Evolutionary conservation across 371 early-diverging fungal species (phyloP).

Genomic region (Circinella minor): DNA sequence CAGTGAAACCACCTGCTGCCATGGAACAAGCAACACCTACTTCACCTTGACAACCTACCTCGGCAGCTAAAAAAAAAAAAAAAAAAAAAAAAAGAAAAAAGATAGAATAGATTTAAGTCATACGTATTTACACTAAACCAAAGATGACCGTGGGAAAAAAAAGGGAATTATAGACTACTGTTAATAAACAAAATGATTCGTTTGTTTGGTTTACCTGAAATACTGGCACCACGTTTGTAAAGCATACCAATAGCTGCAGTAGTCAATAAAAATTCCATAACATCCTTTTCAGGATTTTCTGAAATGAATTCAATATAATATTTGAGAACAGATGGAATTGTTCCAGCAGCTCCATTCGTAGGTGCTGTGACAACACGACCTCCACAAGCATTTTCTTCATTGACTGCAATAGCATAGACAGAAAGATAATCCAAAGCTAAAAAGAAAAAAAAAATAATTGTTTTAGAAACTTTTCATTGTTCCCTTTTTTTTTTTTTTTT

Average conservation of each 20-base stretch:
- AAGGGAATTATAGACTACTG: not conserved
- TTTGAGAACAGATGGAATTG: constrained; percentile 91
- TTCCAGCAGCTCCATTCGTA: constrained; percentile 93
- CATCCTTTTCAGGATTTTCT: constrained; percentile 84
- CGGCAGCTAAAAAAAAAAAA: constrained; percentile 67
- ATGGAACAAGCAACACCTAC: constrained; percentile 95
- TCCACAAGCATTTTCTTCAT: constrained; percentile 97
- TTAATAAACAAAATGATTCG: too few relatives aligned
- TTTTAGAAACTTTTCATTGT: not conserved
- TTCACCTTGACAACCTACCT: constrained; percentile 94
- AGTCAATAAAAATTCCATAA: constrained; percentile 91
- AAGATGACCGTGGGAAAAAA: not conserved
- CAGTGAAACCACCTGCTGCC: constrained; percentile 94
- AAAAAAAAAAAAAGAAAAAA: too few relatives aligned
- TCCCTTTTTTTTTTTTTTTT: not conserved
- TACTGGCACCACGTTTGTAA: constrained; percentile 93
- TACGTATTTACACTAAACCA: too few relatives aligned
- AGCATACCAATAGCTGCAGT: constrained; percentile 96
- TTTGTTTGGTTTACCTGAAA: constrained; percentile 55
- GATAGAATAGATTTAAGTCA: too few relatives aligned
- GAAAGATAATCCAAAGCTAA: constrained; percentile 93
- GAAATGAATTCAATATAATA: constrained; percentile 95
- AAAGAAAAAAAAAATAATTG: not conserved
- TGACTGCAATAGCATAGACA: constrained; percentile 95
- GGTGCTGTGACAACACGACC: constrained; percentile 94